phyloP scores from a whole-genome alignment of 345 rosid species.

The Sisymbrium altissimum region DNA sequence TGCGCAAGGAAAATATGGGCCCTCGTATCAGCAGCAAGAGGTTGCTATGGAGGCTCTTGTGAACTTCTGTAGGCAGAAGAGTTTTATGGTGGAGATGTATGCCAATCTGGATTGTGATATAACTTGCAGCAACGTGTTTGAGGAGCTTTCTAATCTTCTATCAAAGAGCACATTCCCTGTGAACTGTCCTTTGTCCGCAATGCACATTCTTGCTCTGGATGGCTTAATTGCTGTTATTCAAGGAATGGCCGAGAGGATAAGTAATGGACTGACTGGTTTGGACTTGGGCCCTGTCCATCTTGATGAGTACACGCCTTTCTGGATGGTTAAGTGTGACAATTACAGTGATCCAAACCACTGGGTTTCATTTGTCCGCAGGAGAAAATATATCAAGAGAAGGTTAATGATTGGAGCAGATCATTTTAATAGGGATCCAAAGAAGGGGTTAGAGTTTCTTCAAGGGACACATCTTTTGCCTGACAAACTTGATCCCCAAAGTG shows the following conservation, averaged over 20 bases:
- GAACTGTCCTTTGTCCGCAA: constrained; percentile 90
- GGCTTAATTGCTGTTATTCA: constrained; percentile 94
- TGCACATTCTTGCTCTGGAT: constrained; percentile 97
- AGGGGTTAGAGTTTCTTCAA: constrained; percentile 97
- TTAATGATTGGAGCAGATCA: constrained; percentile 99
- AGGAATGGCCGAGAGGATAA: constrained; percentile 99
- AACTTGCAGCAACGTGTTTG: constrained; percentile 96
- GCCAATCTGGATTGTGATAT: constrained; percentile 98
- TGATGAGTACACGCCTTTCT: constrained; percentile 91
- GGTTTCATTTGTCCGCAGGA: constrained; percentile 90
- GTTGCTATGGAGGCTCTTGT: constrained; percentile 99
- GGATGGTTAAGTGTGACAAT: constrained; percentile 93
- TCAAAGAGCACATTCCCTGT: constrained; percentile 98
- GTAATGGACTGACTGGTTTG: constrained; percentile 60
- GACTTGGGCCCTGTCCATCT: constrained; percentile 70
- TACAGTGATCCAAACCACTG: constrained; percentile 79
- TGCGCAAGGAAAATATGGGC: constrained; percentile 93
- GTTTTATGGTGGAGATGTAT: constrained; percentile 99
- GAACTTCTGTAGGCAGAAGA: constrained; percentile 95
- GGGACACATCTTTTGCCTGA: constrained; percentile 98
- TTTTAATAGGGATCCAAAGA: constrained; percentile 98
- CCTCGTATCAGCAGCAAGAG: constrained; percentile 97
- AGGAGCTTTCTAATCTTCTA: constrained; percentile 89
- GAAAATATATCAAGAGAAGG: constrained; percentile 93
- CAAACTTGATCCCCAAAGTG: constrained; percentile 99